Conservation (phyloP, 2,329 filamentous ascomycete species). For the Sphaerulina musiva region DNA sequence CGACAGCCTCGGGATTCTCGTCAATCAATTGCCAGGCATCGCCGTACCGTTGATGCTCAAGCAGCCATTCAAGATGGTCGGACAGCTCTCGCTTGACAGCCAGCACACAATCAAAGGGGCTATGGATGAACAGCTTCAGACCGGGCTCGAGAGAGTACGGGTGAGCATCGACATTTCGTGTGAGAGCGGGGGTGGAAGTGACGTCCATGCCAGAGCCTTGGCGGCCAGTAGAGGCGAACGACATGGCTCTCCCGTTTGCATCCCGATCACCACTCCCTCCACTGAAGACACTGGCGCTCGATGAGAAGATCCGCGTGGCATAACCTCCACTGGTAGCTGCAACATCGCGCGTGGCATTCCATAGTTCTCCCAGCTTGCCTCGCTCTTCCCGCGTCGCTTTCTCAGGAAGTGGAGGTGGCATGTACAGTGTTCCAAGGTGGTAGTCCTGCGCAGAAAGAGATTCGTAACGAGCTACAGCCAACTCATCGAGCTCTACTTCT, state of each 20-base stretch:
- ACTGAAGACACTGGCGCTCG: conserved; percentile 65
- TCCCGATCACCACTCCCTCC: conserved; percentile 35
- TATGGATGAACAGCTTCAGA: conserved; percentile 87
- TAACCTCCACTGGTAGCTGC: conserved; percentile 57
- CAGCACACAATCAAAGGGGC: conserved; percentile 92
- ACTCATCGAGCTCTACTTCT: conserved; percentile 77
- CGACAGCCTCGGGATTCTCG: conserved; percentile 68
- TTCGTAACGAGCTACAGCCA: conserved; percentile 81
- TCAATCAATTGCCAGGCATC: conserved; percentile 86
- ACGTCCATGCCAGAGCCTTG: conserved; percentile 33
- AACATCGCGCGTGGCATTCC: conserved; percentile 56
- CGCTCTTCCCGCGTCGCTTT: conserved; percentile 53
- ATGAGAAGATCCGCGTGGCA: conserved; percentile 79
- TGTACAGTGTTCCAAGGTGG: conserved; percentile 76
- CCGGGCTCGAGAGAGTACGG: conserved; percentile 50
- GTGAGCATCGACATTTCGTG: conserved; percentile 34
- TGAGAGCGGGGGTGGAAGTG: conserved; percentile 23
- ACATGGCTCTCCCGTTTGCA: conserved; percentile 32
- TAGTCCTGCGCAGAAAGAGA: conserved; percentile 83
- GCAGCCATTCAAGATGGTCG: conserved; percentile 79
- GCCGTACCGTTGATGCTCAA: conserved; percentile 73
- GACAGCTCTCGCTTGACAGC: conserved; percentile 78
- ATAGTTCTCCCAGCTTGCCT: conserved; percentile 77
- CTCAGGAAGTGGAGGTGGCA: conserved; percentile 58
- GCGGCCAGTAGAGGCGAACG: conserved; percentile 30